These are phyloP conservation scores for Clavispora vitiphila DNA, from an alignment of 805 yeast genomes.

Conservation along the genomic window DNA sequence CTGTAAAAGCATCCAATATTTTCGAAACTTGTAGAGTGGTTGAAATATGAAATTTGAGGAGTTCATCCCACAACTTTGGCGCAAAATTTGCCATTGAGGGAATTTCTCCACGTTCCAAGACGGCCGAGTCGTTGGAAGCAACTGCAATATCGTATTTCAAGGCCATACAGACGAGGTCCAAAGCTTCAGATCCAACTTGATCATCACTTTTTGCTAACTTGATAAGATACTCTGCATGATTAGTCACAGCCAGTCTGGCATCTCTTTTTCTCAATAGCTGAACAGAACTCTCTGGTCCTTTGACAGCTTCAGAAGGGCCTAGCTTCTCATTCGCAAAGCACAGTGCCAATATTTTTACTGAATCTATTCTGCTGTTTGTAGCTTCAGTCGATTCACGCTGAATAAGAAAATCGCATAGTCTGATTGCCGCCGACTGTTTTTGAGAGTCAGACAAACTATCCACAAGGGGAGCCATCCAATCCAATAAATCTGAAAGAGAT, in stretches of 20 bases:
- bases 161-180: constrained; percentile 10
- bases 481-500: constrained; percentile 35
- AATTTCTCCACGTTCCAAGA: constrained; percentile 7
- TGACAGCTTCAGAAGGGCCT: constrained; percentile 1
- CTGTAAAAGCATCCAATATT: constrained; percentile 15
- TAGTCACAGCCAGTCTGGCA: constrained; percentile 44
- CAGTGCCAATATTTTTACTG: constrained; percentile 10
- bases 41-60: constrained; percentile 7
- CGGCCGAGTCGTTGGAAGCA: constrained; percentile 8
- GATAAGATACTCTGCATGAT: constrained; percentile 31
- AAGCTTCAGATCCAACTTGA: constrained; percentile 1
- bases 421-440: constrained; percentile 48
- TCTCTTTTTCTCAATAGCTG: constrained; percentile 42
- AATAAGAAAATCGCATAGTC: constrained; percentile 45
- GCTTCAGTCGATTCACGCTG: constrained; percentile 12
- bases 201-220: constrained; percentile 12
- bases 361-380: constrained; percentile 1
- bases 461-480: constrained; percentile 52
- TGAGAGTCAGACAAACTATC: constrained; percentile 44
- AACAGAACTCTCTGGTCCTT: constrained; percentile 16
- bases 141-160: constrained; percentile 17
- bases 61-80: constrained; percentile 8
- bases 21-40: constrained; percentile 8
- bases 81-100: constrained; percentile 10
- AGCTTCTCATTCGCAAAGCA: constrained; percentile 13